Conservation (phyloP, 495 filamentous ascomycete species). For the Neurospora sp. region DNA sequence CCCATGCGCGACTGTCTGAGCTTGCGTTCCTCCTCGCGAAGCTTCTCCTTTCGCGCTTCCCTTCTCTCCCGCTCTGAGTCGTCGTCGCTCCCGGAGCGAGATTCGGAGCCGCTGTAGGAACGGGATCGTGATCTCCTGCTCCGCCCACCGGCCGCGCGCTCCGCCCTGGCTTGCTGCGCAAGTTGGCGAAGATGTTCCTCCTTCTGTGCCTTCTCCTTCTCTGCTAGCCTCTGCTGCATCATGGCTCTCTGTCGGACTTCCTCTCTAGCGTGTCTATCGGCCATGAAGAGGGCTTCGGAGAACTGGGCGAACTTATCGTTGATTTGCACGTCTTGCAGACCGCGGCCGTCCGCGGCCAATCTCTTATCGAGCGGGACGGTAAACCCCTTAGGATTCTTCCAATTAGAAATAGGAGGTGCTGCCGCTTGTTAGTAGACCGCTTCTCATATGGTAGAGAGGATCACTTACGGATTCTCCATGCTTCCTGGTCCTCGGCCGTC, state of each 20-base stretch:
- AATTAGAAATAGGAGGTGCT: constrained; percentile 84
- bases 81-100: constrained; percentile 51
- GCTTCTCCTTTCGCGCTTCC: constrained; percentile 64
- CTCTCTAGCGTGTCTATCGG: constrained; percentile 88
- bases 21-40: constrained; percentile 76
- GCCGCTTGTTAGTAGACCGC: neutral
- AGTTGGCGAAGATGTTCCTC: constrained; percentile 86
- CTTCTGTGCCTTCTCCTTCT: constrained; percentile 90
- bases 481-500: constrained; percentile 94
- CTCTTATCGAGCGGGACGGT: constrained; percentile 95
- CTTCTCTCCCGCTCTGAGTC: constrained; percentile 67
- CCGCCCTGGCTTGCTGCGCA: constrained; percentile 85
- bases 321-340: constrained; percentile 88
- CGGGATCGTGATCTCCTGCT: constrained; percentile 38
- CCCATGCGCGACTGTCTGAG: constrained; percentile 94
- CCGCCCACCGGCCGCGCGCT: constrained; percentile 46
- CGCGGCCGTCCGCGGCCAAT: constrained; percentile 88
- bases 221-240: constrained; percentile 94
- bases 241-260: constrained; percentile 85
- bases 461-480: constrained; percentile 63
- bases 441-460: neutral
- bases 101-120: constrained; percentile 44
- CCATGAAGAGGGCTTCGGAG: constrained; percentile 85
- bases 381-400: constrained; percentile 99
- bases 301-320: constrained; percentile 99